Conservation (phyloP, 768 basidiomycete species). For the Lactarius tabidus region DNA sequence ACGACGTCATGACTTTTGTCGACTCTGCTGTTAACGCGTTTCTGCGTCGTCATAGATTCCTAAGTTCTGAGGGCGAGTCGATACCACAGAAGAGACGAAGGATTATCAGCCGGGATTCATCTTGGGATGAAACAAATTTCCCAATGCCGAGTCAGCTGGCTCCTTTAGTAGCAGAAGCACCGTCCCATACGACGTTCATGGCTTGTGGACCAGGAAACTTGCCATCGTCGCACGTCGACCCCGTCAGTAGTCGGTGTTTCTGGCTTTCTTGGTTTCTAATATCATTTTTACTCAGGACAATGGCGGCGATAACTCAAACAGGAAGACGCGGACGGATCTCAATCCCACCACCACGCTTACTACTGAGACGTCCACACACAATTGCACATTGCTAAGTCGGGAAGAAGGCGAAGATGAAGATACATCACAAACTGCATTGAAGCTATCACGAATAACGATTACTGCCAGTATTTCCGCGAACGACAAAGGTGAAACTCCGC, state of each 20-base stretch:
- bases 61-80: constrained; percentile 30
- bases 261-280: not conserved
- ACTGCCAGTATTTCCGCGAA: not conserved
- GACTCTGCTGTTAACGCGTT: constrained; percentile 57
- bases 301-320: constrained; percentile 26
- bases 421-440: constrained; percentile 20
- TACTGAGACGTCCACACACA: constrained; percentile 67
- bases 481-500: constrained; percentile 39
- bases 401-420: constrained; percentile 9
- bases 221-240: constrained; percentile 1
- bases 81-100: constrained; percentile 53
- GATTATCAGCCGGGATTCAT: constrained; percentile 21
- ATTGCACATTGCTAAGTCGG: constrained; percentile 37
- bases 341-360: constrained; percentile 52
- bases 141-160: not conserved
- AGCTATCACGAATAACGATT: constrained; percentile 27
- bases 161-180: not conserved
- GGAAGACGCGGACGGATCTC: constrained; percentile 61
- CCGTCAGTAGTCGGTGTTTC: constrained; percentile 6
- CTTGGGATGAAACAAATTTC: not conserved
- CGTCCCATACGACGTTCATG: not conserved
- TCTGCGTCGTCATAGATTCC: constrained; percentile 60
- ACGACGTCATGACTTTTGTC: constrained; percentile 52
- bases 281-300: not conserved
- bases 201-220: not conserved